Percentiles rank a stretch among this genome's conserved stretches.
These are phyloP conservation scores for Microcyclosporella mali DNA, from an alignment of 2,329 filamentous ascomycete species.

Conservation along the genomic window DNA sequence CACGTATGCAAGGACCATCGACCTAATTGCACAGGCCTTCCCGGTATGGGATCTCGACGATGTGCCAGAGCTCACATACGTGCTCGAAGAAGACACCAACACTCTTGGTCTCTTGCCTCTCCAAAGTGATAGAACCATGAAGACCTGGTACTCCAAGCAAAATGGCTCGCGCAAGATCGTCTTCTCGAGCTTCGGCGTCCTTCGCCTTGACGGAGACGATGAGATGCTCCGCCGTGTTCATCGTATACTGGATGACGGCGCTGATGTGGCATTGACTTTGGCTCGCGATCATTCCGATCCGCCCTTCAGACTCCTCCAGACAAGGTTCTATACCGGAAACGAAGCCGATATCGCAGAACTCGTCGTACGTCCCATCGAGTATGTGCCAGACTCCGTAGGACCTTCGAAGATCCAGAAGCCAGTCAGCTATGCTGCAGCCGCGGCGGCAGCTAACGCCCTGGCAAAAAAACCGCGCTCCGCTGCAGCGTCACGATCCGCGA, in stretches of 20 bases:
- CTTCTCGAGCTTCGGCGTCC: slow-evolving; percentile 45
- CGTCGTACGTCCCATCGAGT: slow-evolving; percentile 35
- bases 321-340: slow-evolving; percentile 23
- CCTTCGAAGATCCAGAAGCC: slow-evolving; percentile 19
- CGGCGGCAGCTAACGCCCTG: slow-evolving; percentile 19
- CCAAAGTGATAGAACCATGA: slow-evolving; percentile 26
- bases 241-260: too few species aligned
- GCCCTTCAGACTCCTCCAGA: slow-evolving; percentile 19
- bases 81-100: slow-evolving; percentile 63
- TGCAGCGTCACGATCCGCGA: slow-evolving; percentile 8
- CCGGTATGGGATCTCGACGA: slow-evolving; percentile 47
- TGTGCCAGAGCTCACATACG: slow-evolving; percentile 49
- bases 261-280: too few species aligned
- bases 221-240: slow-evolving; percentile 63
- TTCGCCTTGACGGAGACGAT: slow-evolving; percentile 51
- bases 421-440: slow-evolving; percentile 29
- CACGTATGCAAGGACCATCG: slow-evolving; percentile 57
- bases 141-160: slow-evolving; percentile 43
- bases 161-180: slow-evolving; percentile 45
- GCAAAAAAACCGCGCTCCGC: slow-evolving; percentile 12
- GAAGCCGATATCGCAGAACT: slow-evolving; percentile 21
- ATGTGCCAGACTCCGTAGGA: slow-evolving; percentile 16
- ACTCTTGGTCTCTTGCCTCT: slow-evolving; percentile 61
- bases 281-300: slow-evolving; percentile 9
- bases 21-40: slow-evolving; percentile 52